Conservation (phyloP, 129 eudicot species). For the Centaurea solstitialis region DNA sequence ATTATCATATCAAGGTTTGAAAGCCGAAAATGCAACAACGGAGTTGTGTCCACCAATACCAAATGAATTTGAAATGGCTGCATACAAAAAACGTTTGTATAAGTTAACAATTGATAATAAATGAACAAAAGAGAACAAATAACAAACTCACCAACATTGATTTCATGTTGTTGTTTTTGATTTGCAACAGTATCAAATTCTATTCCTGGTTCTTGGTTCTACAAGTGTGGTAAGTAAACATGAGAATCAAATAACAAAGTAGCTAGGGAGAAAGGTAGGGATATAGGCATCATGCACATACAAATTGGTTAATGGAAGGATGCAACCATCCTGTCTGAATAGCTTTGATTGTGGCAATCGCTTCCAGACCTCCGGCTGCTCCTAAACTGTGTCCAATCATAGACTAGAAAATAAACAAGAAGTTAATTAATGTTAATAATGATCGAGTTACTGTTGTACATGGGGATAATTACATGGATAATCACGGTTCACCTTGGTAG, state of each 20-base stretch:
- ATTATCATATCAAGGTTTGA: not conserved
- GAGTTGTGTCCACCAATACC: not conserved
- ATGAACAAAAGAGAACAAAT: not conserved
- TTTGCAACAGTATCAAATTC: conserved; percentile 7
- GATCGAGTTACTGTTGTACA: not conserved
- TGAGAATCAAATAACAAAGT: too few species aligned
- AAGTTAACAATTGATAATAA: not conserved
- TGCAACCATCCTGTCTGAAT: conserved; percentile 27
- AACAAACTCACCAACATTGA: conserved; percentile 13
- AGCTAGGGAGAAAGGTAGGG: too few species aligned
- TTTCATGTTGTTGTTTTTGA: conserved; percentile 3
- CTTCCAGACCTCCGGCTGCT: conserved; percentile 84
- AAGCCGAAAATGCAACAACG: not conserved
- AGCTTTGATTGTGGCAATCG: conserved; percentile 78
- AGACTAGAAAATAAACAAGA: conserved; percentile 42
- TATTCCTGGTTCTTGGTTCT: conserved; percentile 1
- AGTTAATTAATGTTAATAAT: not conserved
- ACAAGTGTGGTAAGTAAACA: not conserved
- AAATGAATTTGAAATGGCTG: not conserved
- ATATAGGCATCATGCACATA: conserved; percentile 12
- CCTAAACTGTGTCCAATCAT: conserved; percentile 85
- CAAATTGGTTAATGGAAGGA: conserved; percentile 71
- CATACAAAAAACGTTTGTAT: not conserved
- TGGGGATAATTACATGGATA: not conserved
- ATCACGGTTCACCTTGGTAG: conserved; percentile 62